Percentiles rank a stretch among this genome's conserved stretches.
phyloP scores from a whole-genome alignment of 495 filamentous ascomycete genomes.

The Viridothelium virens region DNA sequence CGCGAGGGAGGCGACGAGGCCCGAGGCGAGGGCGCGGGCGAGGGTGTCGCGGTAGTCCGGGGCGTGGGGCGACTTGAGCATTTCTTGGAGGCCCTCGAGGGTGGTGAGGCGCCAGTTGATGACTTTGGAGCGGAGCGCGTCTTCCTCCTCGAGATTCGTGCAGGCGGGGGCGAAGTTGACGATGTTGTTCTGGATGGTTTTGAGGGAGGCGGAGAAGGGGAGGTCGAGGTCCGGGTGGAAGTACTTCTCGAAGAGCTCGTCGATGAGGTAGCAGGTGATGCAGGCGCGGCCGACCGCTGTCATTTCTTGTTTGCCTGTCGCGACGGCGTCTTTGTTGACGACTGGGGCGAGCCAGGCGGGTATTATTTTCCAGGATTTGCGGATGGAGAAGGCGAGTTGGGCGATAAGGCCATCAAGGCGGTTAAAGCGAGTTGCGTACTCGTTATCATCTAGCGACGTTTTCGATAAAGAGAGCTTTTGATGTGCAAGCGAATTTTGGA shows the following conservation, averaged over 20 bases:
- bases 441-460: conserved; percentile 91
- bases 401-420: conserved; percentile 91
- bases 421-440: conserved; percentile 83
- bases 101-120: conserved; percentile 91
- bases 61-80: conserved; percentile 57
- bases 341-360: conserved; percentile 69
- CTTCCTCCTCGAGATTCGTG: conserved; percentile 76
- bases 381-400: conserved; percentile 87
- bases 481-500: conserved; percentile 93
- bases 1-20: conserved; percentile 60
- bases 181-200: conserved; percentile 84
- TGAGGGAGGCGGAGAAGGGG: conserved; percentile 66
- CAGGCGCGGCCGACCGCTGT: conserved; percentile 86
- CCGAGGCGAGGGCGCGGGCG: conserved; percentile 57
- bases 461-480: conserved; percentile 91
- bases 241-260: conserved; percentile 81
- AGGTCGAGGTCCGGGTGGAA: conserved; percentile 85
- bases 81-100: conserved; percentile 75
- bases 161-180: conserved; percentile 60
- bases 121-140: conserved; percentile 77
- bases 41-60: conserved; percentile 56
- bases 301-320: conserved; percentile 89
- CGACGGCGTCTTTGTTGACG: conserved; percentile 75
- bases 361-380: conserved; percentile 80
- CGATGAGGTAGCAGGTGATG: conserved; percentile 82